These are phyloP conservation scores for Penicillium nordicum DNA, from an alignment of 2,329 filamentous ascomycete genomes.

Conservation along the genomic window DNA sequence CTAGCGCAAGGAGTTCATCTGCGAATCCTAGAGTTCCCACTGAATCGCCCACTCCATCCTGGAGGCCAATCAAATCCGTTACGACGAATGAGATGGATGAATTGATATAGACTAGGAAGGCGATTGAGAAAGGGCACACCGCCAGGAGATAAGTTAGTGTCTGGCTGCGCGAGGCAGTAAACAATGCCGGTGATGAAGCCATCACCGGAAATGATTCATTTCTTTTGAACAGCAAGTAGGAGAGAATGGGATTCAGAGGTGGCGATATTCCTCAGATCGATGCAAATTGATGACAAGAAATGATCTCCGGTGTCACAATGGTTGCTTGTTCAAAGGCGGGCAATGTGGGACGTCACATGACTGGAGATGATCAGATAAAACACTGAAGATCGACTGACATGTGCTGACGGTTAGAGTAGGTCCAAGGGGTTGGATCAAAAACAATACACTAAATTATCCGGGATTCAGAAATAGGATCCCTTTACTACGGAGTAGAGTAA, in stretches of 20 bases:
- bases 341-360: conserved; percentile 9
- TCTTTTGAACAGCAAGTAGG: not conserved
- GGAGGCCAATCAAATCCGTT: conserved; percentile 58
- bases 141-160: conserved; percentile 59
- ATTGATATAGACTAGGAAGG: conserved; percentile 65
- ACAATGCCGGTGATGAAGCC: conserved; percentile 37
- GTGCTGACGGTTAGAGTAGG: not conserved
- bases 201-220: conserved; percentile 25
- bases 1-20: conserved; percentile 48
- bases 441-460: not conserved
- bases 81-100: conserved; percentile 63
- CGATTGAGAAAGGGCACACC: conserved; percentile 63
- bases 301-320: not conserved
- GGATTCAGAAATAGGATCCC: not conserved
- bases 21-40: conserved; percentile 55
- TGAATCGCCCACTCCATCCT: conserved; percentile 56
- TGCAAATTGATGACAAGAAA: not conserved
- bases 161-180: conserved; percentile 58
- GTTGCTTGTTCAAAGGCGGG: conserved; percentile 1
- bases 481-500: not conserved
- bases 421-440: not conserved
- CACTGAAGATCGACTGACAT: not conserved
- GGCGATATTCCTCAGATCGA: not conserved
- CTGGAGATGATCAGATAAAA: conserved; percentile 11
- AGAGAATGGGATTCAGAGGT: not conserved